phyloP scores from a whole-genome alignment of 768 basidiomycete species.

The Boletus vermiculosoides region DNA sequence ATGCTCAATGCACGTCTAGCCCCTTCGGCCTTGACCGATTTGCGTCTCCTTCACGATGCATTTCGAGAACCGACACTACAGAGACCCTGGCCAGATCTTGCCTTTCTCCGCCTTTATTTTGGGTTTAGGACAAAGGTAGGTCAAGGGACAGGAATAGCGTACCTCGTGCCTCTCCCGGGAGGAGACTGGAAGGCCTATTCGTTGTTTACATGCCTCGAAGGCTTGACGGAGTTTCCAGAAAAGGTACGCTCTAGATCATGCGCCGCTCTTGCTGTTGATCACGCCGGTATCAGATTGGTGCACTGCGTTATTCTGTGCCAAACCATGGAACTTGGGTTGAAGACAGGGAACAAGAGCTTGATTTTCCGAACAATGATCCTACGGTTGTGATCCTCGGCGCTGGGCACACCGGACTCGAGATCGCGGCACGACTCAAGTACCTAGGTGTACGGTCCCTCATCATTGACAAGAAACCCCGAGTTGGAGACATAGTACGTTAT shows the following conservation, averaged over 20 bases:
- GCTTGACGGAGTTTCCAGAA: slow-evolving; percentile 48
- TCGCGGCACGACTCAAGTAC: slow-evolving; percentile 54
- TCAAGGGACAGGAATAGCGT: slow-evolving; percentile 45
- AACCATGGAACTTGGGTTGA: slow-evolving; percentile 51
- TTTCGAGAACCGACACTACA: slow-evolving; percentile 26
- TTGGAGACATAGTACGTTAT: slow-evolving; percentile 39
- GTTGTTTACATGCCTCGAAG: slow-evolving; percentile 56
- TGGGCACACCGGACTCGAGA: slow-evolving; percentile 58
- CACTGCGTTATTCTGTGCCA: neutral
- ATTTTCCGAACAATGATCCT: slow-evolving; percentile 47
- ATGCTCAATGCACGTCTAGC: slow-evolving; percentile 37
- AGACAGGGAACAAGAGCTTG: slow-evolving; percentile 36
- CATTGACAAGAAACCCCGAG: slow-evolving; percentile 45
- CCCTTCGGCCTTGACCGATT: slow-evolving; percentile 8
- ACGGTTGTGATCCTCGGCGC: slow-evolving; percentile 59
- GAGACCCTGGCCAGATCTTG: slow-evolving; percentile 47
- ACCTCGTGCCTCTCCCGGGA: slow-evolving; percentile 47
- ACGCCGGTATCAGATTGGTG: neutral
- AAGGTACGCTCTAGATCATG: slow-evolving; percentile 17
- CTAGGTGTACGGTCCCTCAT: slow-evolving; percentile 51
- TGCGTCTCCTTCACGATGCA: slow-evolving; percentile 23
- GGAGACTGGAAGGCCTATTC: slow-evolving; percentile 48
- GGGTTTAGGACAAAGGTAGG: slow-evolving; percentile 48
- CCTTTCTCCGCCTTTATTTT: slow-evolving; percentile 47
- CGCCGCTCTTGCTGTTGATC: neutral